Conservation (phyloP, 2,329 filamentous ascomycete genomes). For the Colletotrichum kahawae region DNA sequence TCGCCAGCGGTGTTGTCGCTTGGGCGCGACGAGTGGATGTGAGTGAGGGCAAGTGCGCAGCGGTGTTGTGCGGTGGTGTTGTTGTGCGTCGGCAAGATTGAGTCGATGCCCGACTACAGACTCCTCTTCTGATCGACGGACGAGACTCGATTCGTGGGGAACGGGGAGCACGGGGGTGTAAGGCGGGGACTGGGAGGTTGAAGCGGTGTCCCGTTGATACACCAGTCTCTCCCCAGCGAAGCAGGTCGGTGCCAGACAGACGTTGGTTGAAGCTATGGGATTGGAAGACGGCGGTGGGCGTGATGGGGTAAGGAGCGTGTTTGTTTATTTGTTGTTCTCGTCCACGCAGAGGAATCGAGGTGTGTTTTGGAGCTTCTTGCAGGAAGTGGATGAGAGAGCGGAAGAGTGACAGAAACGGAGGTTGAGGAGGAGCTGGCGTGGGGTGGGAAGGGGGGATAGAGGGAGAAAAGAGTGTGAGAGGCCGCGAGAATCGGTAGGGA, state of each 20-base stretch:
- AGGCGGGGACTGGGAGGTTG: background rate
- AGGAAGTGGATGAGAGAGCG: background rate
- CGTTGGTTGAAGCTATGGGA: background rate
- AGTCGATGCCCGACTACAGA: background rate
- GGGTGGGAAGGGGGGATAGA: conserved; percentile 10
- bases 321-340: conserved; percentile 21
- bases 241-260: conserved; percentile 12
- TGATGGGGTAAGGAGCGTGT: conserved; percentile 3
- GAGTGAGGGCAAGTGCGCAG: background rate
- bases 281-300: background rate
- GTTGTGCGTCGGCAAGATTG: background rate
- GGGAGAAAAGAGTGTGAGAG: conserved; percentile 18
- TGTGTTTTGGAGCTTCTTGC: background rate
- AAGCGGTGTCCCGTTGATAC: background rate
- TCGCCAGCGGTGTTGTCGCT: background rate
- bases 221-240: background rate
- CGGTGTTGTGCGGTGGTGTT: background rate
- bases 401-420: background rate
- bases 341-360: conserved; percentile 12
- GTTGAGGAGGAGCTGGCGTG: background rate
- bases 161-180: background rate
- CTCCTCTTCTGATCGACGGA: conserved; percentile 9
- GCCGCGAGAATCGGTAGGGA: conserved; percentile 11
- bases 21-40: conserved; percentile 8
- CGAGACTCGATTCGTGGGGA: conserved; percentile 11